Conservation (phyloP, 2,329 filamentous ascomycete species). For the Fusarium musae region DNA sequence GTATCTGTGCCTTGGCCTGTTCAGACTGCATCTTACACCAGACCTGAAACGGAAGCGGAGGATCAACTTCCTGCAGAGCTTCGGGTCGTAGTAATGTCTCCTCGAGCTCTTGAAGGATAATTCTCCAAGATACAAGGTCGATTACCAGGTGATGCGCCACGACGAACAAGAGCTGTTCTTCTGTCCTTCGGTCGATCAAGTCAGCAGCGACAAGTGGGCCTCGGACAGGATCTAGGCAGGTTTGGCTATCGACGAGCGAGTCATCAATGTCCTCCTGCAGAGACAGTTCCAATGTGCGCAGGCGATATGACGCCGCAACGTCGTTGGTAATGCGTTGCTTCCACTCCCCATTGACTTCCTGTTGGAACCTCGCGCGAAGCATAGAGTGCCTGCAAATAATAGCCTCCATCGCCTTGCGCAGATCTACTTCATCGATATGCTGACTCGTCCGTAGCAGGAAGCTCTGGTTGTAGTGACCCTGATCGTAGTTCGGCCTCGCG, state of each 20-base stretch:
- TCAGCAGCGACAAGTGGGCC: slow-evolving; percentile 28
- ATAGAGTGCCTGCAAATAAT: slow-evolving; percentile 29
- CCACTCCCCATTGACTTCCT: not conserved
- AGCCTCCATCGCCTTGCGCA: slow-evolving; percentile 18
- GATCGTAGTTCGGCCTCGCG: slow-evolving; percentile 11
- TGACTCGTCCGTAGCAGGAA: slow-evolving; percentile 29
- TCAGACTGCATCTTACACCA: slow-evolving; percentile 52
- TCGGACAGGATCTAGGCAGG: slow-evolving; percentile 1
- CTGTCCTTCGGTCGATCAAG: slow-evolving; percentile 10
- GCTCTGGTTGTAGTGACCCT: slow-evolving; percentile 40
- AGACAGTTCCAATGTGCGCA: not conserved
- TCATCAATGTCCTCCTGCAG: not conserved
- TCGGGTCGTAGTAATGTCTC: slow-evolving; percentile 46
- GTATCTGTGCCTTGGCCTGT: not conserved
- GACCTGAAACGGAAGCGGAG: slow-evolving; percentile 48
- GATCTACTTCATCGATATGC: not conserved
- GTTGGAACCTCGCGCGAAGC: slow-evolving; percentile 30
- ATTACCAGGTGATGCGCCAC: slow-evolving; percentile 54
- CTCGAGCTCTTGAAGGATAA: slow-evolving; percentile 51
- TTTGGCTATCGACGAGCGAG: slow-evolving; percentile 22
- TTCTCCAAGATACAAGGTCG: slow-evolving; percentile 60
- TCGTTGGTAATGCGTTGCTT: slow-evolving; percentile 22
- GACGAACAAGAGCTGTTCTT: slow-evolving; percentile 49
- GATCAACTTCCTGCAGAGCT: slow-evolving; percentile 13
- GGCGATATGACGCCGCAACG: slow-evolving; percentile 8